Conservation (phyloP, 1,284 basidiomycete genomes). For the Melampsora larici-populina region DNA sequence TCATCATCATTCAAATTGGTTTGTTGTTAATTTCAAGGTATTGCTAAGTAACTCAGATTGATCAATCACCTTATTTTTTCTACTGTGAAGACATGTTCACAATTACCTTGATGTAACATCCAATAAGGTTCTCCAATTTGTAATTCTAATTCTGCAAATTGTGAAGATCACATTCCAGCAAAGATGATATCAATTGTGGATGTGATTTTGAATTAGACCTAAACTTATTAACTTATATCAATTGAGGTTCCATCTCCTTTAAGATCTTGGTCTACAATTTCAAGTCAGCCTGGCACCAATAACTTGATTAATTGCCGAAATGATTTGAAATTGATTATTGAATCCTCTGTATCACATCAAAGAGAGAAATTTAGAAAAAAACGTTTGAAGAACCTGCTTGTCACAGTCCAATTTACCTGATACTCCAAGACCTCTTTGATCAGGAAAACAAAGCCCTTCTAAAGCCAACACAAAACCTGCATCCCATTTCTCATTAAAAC, state of each 20-base stretch:
- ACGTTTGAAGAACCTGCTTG: background rate
- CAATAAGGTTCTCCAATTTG: slow-evolving; percentile 71
- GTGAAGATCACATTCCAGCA: slow-evolving; percentile 16
- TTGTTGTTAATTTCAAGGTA: no score
- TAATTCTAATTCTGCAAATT: slow-evolving; percentile 50
- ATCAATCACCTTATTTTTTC: slow-evolving; percentile 71
- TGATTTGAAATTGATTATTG: background rate
- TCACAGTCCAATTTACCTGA: slow-evolving; percentile 22
- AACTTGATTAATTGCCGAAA: background rate
- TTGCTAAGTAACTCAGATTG: no score
- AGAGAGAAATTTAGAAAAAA: background rate
- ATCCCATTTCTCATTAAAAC: slow-evolving; percentile 7
- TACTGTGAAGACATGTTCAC: slow-evolving; percentile 69
- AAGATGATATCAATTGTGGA: background rate
- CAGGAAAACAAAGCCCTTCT: slow-evolving; percentile 23
- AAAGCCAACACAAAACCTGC: slow-evolving; percentile 26
- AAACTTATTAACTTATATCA: background rate
- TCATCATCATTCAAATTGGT: no score
- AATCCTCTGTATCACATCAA: no score
- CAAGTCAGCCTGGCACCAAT: background rate
- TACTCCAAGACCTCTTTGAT: background rate
- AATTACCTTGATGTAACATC: slow-evolving; percentile 72
- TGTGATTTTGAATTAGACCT: background rate
- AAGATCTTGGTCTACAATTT: background rate
- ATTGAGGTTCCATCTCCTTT: slow-evolving; percentile 8